Conservation (phyloP, 805 yeast genomes). For the Candida silvatica region DNA sequence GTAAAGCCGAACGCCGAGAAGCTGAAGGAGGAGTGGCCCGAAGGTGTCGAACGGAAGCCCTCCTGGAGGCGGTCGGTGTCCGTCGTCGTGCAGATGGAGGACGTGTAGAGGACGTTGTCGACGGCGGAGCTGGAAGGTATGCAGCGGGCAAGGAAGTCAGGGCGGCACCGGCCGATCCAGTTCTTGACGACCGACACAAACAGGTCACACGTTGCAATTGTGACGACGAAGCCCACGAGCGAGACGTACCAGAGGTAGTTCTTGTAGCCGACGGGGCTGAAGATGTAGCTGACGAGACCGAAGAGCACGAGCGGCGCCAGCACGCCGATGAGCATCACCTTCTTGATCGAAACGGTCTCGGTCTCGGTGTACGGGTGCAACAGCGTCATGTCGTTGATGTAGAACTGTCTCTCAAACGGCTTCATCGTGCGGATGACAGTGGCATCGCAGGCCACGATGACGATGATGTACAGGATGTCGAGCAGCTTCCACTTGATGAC, state of each 20-base stretch:
- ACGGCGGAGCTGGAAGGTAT: constrained; percentile 47
- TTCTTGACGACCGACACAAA: constrained; percentile 71
- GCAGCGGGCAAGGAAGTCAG: constrained; percentile 87
- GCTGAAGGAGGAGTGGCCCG: constrained; percentile 70
- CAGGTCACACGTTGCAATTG: constrained; percentile 51
- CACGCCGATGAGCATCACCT: constrained; percentile 47
- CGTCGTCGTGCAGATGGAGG: constrained; percentile 58
- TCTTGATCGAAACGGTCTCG: constrained; percentile 58
- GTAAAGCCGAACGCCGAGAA: constrained; percentile 61
- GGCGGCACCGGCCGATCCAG: constrained; percentile 85
- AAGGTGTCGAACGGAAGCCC: constrained; percentile 77
- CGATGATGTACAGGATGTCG: constrained; percentile 15
- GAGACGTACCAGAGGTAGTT: constrained; percentile 56
- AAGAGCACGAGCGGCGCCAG: constrained; percentile 41
- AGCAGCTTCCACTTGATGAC: constrained; percentile 21
- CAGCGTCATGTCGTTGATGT: constrained; percentile 64
- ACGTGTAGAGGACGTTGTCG: constrained; percentile 46
- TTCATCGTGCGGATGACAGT: constrained; percentile 21
- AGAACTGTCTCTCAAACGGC: constrained; percentile 78
- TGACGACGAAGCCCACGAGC: constrained; percentile 53
- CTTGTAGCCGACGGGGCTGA: constrained; percentile 45
- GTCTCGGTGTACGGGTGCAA: constrained; percentile 73
- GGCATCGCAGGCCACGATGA: constrained; percentile 15
- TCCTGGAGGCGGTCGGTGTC: constrained; percentile 35
- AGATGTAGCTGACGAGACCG: constrained; percentile 27